Evolutionary conservation across 1,284 basidiomycete species (phyloP).

Genomic region (Caloboletus inedulis): DNA sequence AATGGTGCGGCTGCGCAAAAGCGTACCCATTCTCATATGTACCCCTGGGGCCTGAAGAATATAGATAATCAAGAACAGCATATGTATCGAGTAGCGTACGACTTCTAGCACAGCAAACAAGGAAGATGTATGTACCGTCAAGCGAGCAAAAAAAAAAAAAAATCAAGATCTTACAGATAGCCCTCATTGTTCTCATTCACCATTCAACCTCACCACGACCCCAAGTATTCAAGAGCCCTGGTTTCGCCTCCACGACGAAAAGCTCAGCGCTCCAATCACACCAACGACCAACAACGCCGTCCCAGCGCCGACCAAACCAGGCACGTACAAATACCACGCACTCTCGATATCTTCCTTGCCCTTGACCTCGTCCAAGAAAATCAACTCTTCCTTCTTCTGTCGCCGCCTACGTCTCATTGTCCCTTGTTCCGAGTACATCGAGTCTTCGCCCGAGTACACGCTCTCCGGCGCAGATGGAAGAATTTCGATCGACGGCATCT

Average conservation of each 20-base stretch:
- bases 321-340: constrained; percentile 74
- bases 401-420: constrained; percentile 41
- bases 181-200: neutral
- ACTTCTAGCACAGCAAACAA: constrained; percentile 11
- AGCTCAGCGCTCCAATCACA: constrained; percentile 67
- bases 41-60: too few relatives aligned
- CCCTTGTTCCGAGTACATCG: constrained; percentile 39
- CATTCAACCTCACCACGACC: too few relatives aligned
- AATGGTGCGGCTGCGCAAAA: too few relatives aligned
- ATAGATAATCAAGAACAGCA: neutral
- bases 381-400: constrained; percentile 49
- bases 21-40: too few relatives aligned
- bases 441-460: constrained; percentile 30
- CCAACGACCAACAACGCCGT: constrained; percentile 75
- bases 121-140: constrained; percentile 9
- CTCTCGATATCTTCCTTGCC: constrained; percentile 55
- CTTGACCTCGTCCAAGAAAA: constrained; percentile 46
- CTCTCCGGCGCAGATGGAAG: constrained; percentile 37
- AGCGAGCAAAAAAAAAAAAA: neutral
- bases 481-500: constrained; percentile 61
- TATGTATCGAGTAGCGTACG: constrained; percentile 2
- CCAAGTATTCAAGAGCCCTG: constrained; percentile 44
- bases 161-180: constrained; percentile 13
- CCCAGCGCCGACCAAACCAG: constrained; percentile 72
- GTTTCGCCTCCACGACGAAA: constrained; percentile 72